Conservation (phyloP, 805 yeast genomes). For the Suhomyces faveliae region DNA sequence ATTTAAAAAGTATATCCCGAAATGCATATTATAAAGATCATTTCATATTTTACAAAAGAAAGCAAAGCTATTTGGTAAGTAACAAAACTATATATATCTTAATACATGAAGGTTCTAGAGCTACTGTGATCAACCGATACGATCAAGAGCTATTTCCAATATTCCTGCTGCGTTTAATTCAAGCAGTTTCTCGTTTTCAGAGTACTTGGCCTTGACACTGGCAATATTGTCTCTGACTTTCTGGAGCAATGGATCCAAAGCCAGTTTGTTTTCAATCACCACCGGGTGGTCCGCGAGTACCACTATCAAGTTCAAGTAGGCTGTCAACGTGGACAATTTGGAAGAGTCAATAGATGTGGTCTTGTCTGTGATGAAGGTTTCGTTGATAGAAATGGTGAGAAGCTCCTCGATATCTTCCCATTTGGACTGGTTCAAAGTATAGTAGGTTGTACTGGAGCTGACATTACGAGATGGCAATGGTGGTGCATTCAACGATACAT, state of each 20-base stretch:
- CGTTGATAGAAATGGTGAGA: slow-evolving; percentile 36
- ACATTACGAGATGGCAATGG: slow-evolving; percentile 18
- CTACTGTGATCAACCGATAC: slow-evolving; percentile 18
- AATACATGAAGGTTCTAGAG: too few species aligned
- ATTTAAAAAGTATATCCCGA: not conserved
- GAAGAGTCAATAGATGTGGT: slow-evolving; percentile 20
- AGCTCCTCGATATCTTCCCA: slow-evolving; percentile 43
- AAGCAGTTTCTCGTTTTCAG: slow-evolving; percentile 14
- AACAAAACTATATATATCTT: too few species aligned
- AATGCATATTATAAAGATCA: too few species aligned
- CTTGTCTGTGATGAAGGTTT: slow-evolving; percentile 25
- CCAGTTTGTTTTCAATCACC: slow-evolving; percentile 13
- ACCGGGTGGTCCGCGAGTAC: slow-evolving; percentile 25
- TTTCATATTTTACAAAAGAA: too few species aligned
- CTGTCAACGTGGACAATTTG: slow-evolving; percentile 46
- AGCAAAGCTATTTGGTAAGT: too few species aligned
- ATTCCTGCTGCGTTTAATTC: slow-evolving; percentile 35
- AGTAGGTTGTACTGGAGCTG: slow-evolving; percentile 33
- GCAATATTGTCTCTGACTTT: slow-evolving; percentile 16
- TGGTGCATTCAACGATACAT: slow-evolving; percentile 10
- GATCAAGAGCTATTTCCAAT: slow-evolving; percentile 33
- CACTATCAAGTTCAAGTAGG: slow-evolving; percentile 55
- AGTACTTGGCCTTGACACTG: slow-evolving; percentile 17
- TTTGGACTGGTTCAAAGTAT: slow-evolving; percentile 44
- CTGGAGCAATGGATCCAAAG: slow-evolving; percentile 15